These are phyloP conservation scores for Didymella pinodella DNA, from an alignment of 2,329 filamentous ascomycete species.

Conservation along the genomic window DNA sequence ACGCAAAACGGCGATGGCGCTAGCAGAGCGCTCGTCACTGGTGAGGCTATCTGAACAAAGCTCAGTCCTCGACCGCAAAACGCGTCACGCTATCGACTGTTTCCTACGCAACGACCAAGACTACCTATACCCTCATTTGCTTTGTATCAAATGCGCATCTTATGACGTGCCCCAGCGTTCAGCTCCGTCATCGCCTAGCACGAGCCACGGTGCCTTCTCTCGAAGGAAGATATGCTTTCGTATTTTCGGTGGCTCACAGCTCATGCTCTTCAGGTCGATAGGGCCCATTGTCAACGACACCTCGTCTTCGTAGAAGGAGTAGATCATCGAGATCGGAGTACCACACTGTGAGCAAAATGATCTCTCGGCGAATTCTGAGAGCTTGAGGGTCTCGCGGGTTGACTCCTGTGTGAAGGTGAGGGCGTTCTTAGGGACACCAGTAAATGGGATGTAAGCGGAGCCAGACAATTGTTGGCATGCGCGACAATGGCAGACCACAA, in stretches of 20 bases:
- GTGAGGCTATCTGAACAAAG: constrained; percentile 15
- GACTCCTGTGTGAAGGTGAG: constrained; percentile 47
- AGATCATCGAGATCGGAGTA: constrained; percentile 56
- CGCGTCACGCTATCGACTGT: background rate
- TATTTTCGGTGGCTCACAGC: constrained; percentile 40
- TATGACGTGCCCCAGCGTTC: constrained; percentile 34
- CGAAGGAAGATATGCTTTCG: constrained; percentile 56
- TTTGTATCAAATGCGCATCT: constrained; percentile 27
- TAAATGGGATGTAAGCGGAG: constrained; percentile 56
- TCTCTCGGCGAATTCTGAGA: constrained; percentile 54
- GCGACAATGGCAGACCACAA: constrained; percentile 58
- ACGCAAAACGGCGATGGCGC: constrained; percentile 12
- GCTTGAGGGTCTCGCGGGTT: constrained; percentile 43
- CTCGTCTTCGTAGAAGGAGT: constrained; percentile 42
- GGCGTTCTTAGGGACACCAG: constrained; percentile 44
- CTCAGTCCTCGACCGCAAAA: background rate
- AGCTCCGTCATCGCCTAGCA: constrained; percentile 40
- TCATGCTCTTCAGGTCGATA: constrained; percentile 53
- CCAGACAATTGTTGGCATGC: constrained; percentile 60
- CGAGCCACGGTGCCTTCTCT: constrained; percentile 49
- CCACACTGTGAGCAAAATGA: constrained; percentile 58
- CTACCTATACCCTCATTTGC: background rate
- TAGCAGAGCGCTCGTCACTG: constrained; percentile 1
- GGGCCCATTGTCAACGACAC: constrained; percentile 53
- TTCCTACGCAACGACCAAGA: background rate